Percentiles rank a stretch among this genome's conserved stretches.
Evolutionary conservation across 371 early-diverging fungal species (phyloP).

Genomic region (Apophysomyces variabilis): DNA sequence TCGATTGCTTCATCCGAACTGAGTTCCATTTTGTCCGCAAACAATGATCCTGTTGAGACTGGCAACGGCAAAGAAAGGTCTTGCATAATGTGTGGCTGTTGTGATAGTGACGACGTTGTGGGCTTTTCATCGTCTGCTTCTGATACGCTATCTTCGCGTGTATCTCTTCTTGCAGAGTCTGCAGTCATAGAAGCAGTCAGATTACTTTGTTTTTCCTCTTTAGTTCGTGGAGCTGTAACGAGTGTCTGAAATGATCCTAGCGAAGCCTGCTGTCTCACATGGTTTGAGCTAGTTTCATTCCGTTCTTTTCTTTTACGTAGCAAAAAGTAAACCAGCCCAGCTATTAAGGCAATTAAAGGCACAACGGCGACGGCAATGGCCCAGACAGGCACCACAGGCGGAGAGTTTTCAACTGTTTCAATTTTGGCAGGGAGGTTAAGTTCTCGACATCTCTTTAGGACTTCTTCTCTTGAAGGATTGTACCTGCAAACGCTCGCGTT

Average conservation of each 20-base stretch:
- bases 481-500: conserved; percentile 6
- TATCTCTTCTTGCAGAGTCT: conserved; percentile 7
- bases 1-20: conserved; percentile 31
- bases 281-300: conserved; percentile 12
- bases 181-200: background rate
- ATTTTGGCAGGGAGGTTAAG: background rate
- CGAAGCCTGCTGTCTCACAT: conserved; percentile 10
- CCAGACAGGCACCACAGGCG: conserved; percentile 29
- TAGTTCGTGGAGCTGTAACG: conserved; percentile 6
- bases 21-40: conserved; percentile 48
- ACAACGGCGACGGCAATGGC: conserved; percentile 26
- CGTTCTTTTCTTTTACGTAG: conserved; percentile 12
- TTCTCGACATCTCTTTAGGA: background rate
- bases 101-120: conserved; percentile 5
- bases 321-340: conserved; percentile 9
- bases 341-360: conserved; percentile 14
- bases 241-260: conserved; percentile 11
- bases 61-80: conserved; percentile 36
- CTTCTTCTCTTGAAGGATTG: conserved; percentile 13
- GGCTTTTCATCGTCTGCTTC: conserved; percentile 2
- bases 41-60: conserved; percentile 37
- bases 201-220: background rate
- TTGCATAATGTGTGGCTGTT: conserved; percentile 3
- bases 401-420: background rate
- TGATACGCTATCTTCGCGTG: background rate